Conservation (phyloP, 1,139 yeast genomes). For the Kodamaea plutei region DNA sequence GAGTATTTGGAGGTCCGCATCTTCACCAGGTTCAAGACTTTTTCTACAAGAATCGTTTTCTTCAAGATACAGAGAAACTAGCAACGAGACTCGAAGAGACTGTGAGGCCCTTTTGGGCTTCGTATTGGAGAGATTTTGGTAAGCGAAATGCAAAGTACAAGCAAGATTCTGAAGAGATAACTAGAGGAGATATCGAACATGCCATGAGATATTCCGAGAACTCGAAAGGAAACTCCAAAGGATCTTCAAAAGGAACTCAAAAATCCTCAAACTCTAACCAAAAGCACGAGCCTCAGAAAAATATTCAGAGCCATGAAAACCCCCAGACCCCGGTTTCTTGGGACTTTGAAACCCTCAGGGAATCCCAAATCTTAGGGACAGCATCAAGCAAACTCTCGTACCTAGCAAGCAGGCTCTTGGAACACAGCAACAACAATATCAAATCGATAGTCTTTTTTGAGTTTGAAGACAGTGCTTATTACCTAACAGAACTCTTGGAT, state of each 20-base stretch:
- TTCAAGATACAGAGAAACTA: slow-evolving; percentile 23
- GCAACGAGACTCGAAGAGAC: slow-evolving; percentile 24
- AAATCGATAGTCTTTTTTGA: slow-evolving; percentile 67
- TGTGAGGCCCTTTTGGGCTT: slow-evolving; percentile 47
- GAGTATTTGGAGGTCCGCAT: slow-evolving; percentile 61
- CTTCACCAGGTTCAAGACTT: slow-evolving; percentile 49
- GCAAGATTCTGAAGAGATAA: not conserved
- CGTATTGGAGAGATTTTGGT: slow-evolving; percentile 45
- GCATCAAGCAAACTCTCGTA: slow-evolving; percentile 62
- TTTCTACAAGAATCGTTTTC: slow-evolving; percentile 49
- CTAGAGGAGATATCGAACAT: not conserved
- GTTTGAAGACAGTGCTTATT: slow-evolving; percentile 67
- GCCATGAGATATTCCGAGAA: not conserved
- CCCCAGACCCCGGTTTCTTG: too few species aligned
- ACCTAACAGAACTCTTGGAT: slow-evolving; percentile 61
- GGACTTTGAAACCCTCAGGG: slow-evolving; percentile 20
- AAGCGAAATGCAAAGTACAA: slow-evolving; percentile 23
- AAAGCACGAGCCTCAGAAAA: not conserved
- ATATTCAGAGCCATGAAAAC: too few species aligned
- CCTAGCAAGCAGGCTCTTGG: slow-evolving; percentile 48
- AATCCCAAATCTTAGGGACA: slow-evolving; percentile 49
- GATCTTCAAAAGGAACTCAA: not conserved
- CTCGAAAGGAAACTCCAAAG: too few species aligned
- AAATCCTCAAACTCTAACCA: not conserved
- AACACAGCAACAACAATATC: slow-evolving; percentile 40